Percentiles rank a stretch among this genome's conserved stretches.
phyloP scores from a whole-genome alignment of 805 yeast species.

The Barnettozyma pratensis region DNA sequence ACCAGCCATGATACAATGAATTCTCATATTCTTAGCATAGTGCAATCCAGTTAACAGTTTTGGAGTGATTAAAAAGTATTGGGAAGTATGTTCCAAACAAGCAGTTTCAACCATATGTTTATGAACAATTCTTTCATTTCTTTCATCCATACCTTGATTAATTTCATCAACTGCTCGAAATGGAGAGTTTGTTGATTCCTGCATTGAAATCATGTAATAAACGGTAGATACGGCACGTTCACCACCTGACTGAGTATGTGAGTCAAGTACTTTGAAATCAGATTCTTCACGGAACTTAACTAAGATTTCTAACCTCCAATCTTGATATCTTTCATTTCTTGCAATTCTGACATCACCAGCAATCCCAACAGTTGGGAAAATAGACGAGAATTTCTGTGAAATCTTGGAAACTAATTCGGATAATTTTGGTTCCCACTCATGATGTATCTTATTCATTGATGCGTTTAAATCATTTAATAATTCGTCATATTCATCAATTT shows the following conservation, averaged over 20 bases:
- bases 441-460: conserved; percentile 34
- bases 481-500: conserved; percentile 19
- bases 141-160: conserved; percentile 97
- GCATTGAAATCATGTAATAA: conserved; percentile 83
- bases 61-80: conserved; percentile 91
- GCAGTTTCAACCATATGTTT: conserved; percentile 84
- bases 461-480: conserved; percentile 26
- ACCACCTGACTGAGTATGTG: conserved; percentile 96
- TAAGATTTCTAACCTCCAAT: conserved; percentile 80
- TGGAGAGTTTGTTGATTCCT: conserved; percentile 83
- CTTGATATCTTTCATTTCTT: conserved; percentile 46
- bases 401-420: conserved; percentile 47
- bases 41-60: conserved; percentile 74
- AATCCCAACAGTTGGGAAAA: conserved; percentile 74
- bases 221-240: conserved; percentile 96
- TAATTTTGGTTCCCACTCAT: conserved; percentile 60
- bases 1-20: conserved; percentile 77
- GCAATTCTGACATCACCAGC: conserved; percentile 73
- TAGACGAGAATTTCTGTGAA: conserved; percentile 57
- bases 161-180: conserved; percentile 96
- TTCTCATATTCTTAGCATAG: conserved; percentile 74
- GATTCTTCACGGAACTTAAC: conserved; percentile 83
- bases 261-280: conserved; percentile 63
- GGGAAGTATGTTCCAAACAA: conserved; percentile 59
- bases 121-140: conserved; percentile 84